phyloP scores from a whole-genome alignment of 1,284 basidiomycete genomes.

The Rhodotorula sp. region DNA sequence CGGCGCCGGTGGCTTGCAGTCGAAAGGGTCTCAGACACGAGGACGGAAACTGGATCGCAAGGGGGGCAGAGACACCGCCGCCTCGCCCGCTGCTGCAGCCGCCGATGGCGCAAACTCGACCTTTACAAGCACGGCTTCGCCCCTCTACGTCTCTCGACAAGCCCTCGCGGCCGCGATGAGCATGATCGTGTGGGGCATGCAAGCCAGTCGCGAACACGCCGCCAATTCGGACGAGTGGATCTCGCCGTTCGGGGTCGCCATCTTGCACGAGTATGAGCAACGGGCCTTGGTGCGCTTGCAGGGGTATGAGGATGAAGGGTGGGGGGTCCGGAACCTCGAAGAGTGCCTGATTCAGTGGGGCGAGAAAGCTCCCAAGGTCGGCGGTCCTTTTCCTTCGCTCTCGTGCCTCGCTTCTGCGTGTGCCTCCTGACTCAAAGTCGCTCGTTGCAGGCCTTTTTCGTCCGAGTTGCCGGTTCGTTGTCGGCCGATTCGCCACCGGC shows the following conservation, averaged over 20 bases:
- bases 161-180: conserved; percentile 24
- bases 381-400: too few relatives aligned
- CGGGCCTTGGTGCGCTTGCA: conserved; percentile 25
- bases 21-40: conserved; percentile 12
- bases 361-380: conserved; percentile 24
- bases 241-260: conserved; percentile 23
- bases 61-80: conserved; percentile 27
- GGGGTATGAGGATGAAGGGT: conserved; percentile 33
- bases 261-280: conserved; percentile 33
- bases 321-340: conserved; percentile 36
- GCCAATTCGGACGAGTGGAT: conserved; percentile 18
- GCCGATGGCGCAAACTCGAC: background rate
- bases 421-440: background rate
- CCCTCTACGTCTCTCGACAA: conserved; percentile 33
- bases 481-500: conserved; percentile 1
- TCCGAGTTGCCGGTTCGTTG: conserved; percentile 17
- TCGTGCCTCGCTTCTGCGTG: too few relatives aligned
- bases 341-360: conserved; percentile 39
- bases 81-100: background rate
- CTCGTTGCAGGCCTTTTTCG: conserved; percentile 27
- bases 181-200: conserved; percentile 40
- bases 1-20: background rate
- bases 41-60: conserved; percentile 25
- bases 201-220: conserved; percentile 3
- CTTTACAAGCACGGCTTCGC: conserved; percentile 2